Evolutionary conservation across 108 stramenopile species (phyloP), one percentile per base, ranked within the genome.

Genomic region (Bacterosira constricta): DNA sequence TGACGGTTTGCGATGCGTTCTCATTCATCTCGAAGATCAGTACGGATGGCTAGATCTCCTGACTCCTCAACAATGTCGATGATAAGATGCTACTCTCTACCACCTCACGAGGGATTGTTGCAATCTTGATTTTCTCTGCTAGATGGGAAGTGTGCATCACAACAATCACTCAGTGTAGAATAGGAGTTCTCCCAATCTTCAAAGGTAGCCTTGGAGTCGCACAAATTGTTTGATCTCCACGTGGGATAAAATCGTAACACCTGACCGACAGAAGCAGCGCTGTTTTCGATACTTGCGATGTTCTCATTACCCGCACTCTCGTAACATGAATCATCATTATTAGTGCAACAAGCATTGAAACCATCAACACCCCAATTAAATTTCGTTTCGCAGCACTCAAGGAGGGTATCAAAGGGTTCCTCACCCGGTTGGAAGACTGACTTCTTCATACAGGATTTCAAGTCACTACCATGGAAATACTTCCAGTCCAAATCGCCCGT

Each of bases 301-400:
- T 47, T 29, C 18, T 58, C 57, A 35, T 30, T 54, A 15, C 52
- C 55, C 2, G 36, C 47, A 17, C 6, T 38, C 46, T 77, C 76
- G 21, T 67, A 62, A 34, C 77, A 79, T 18, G 70, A 69, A 5
- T 70, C 77, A 39, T 70, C 77, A 26, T 71, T 39, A 5, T 23
- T 25, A 50, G 70, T 71, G 38, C 77, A 79, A 17, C 29, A 25
- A 7, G 31, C 23, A 50, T 70, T 71, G 38, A 69, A 79, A 17
- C 29, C 35, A 7, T 56, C 38, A n/a, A 79, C 27, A 26, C 71
- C 59, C 63, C 64, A 79, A 39, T 29, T 18, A 49, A 71, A 79
- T 49, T 54, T 45, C 18, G 31, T 32, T 42, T 10, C 26, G 65
- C 77, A 79, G 39, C 77, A 79, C 18, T 54, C 49, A 37, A 66